Evolutionary conservation across 1,284 basidiomycete genomes (phyloP).

Genomic region (Microbotryomycetes sp.): DNA sequence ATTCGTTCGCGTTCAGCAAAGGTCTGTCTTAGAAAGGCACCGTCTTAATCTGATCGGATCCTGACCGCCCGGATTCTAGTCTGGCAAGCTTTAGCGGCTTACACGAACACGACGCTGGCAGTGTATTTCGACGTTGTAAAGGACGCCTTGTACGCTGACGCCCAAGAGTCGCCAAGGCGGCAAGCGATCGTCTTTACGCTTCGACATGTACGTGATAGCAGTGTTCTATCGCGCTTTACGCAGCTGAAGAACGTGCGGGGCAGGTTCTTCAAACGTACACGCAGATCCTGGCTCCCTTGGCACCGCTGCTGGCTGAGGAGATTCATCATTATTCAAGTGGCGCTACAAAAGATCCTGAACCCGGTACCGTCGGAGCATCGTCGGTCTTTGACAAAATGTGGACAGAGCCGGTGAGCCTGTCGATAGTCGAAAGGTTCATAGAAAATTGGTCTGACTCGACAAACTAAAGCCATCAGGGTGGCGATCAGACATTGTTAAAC

Average conservation of each 20-base stretch:
- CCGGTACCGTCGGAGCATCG: neutral
- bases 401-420: conserved; percentile 53
- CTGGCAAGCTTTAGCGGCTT: conserved; percentile 43
- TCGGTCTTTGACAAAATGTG: conserved; percentile 62
- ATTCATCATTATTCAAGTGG: conserved; percentile 51
- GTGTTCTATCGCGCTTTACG: neutral
- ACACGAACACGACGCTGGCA: conserved; percentile 49
- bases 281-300: conserved; percentile 71
- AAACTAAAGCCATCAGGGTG: conserved; percentile 51
- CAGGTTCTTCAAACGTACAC: conserved; percentile 66
- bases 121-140: conserved; percentile 87
- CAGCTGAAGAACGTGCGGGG: neutral
- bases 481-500: conserved; percentile 48
- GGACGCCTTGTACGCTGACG: conserved; percentile 78
- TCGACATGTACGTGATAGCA: conserved; percentile 53
- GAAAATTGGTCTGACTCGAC: no score
- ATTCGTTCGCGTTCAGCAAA: conserved; percentile 71
- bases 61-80: conserved; percentile 37
- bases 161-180: conserved; percentile 51
- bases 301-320: conserved; percentile 89
- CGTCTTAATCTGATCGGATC: no score
- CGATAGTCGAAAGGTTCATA: neutral
- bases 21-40: conserved; percentile 44
- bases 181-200: conserved; percentile 63
- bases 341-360: conserved; percentile 24